These are phyloP conservation scores for Priceomyces haplophilus DNA, from an alignment of 805 yeast species.

Conservation along the genomic window DNA sequence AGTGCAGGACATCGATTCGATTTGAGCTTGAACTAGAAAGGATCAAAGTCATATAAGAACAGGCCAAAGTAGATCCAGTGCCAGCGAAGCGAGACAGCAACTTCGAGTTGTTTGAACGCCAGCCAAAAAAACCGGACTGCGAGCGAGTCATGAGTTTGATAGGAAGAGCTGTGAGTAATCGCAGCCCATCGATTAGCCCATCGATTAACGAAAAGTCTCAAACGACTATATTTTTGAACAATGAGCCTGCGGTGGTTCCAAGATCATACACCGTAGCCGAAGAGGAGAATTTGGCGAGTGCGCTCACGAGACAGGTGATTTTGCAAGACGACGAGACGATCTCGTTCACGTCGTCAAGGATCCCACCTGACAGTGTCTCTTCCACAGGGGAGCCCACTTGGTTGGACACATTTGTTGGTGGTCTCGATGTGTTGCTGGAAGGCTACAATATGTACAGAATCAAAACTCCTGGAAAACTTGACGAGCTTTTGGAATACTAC, in stretches of 20 bases:
- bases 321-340: background rate
- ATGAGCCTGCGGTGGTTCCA: constrained; percentile 6
- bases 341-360: background rate
- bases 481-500: constrained; percentile 15
- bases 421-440: background rate
- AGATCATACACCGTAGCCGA: background rate
- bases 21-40: too few relatives aligned
- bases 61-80: too few relatives aligned
- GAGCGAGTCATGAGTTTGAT: background rate
- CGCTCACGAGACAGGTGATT: background rate
- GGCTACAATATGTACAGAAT: constrained; percentile 8
- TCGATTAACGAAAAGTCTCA: background rate
- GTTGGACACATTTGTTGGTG: constrained; percentile 3
- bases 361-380: background rate
- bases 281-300: background rate
- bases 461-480: constrained; percentile 11
- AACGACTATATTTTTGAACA: constrained; percentile 4
- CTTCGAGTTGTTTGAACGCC: too few relatives aligned
- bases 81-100: too few relatives aligned
- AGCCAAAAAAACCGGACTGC: too few relatives aligned
- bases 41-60: too few relatives aligned
- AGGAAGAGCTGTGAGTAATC: constrained; percentile 1
- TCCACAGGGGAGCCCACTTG: background rate
- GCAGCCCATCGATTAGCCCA: constrained; percentile 1
- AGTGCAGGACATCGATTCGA: too few relatives aligned